Evolutionary conservation across 2,329 filamentous ascomycete species (phyloP).

Genomic region (Penicillium brasilianum): DNA sequence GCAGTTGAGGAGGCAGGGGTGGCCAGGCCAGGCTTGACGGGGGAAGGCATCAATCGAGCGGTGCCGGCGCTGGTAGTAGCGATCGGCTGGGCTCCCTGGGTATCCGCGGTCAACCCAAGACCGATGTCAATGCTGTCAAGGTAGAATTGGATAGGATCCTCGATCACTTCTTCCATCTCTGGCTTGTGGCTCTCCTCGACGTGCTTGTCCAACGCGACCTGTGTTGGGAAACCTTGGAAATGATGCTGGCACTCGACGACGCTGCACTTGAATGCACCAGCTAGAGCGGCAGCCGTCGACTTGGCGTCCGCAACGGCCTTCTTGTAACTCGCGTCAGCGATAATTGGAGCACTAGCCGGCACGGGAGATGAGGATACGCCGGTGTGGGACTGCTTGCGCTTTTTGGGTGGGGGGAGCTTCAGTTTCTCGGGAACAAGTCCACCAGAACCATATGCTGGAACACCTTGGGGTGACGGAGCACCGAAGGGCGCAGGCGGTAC

Average conservation of each 20-base stretch:
- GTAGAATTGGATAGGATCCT: constrained; percentile 62
- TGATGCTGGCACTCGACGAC: constrained; percentile 59
- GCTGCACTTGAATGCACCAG: constrained; percentile 59
- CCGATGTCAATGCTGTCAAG: constrained; percentile 58
- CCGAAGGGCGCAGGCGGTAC: constrained; percentile 60
- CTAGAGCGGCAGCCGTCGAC: constrained; percentile 43
- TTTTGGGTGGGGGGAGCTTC: constrained; percentile 63
- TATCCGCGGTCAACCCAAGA: constrained; percentile 49
- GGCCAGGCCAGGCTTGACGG: constrained; percentile 35
- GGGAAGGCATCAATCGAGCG: constrained; percentile 25
- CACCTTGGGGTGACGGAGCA: constrained; percentile 60
- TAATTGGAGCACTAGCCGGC: constrained; percentile 28
- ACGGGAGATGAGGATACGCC: constrained; percentile 34
- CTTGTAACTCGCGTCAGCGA: constrained; percentile 40
- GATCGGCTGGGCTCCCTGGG: constrained; percentile 26
- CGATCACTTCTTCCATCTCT: constrained; percentile 50
- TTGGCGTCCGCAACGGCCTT: constrained; percentile 49
- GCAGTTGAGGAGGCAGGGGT: constrained; percentile 38
- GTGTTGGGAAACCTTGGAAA: constrained; percentile 59
- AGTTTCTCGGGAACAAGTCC: constrained; percentile 62
- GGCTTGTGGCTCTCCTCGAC: constrained; percentile 58
- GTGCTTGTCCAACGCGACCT: constrained; percentile 61
- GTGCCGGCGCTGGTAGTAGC: constrained; percentile 19
- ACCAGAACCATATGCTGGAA: constrained; percentile 60
- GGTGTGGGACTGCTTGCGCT: constrained; percentile 58